Evolutionary conservation across 345 rosid genomes (phyloP), one percentile per base, ranked within the genome.

Genomic region (Raphanus raphanistrum): DNA sequence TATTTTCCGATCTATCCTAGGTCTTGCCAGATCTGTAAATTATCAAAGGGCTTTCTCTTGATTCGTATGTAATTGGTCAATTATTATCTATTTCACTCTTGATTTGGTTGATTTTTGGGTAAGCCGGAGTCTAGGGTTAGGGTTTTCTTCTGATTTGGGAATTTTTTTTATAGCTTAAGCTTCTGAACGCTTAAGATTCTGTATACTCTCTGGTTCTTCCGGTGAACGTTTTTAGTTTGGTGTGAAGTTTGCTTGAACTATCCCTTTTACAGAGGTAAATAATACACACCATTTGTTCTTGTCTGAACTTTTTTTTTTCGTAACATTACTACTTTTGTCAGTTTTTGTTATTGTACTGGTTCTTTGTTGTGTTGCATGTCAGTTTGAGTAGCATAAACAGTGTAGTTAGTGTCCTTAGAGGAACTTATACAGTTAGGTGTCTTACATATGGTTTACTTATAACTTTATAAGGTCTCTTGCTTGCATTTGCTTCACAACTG

Each of bases 61-160:
- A 3, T 36, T 70, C 71, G 62, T 65, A 6, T 27, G 7, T 13
- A 50, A 48, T 69, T 57, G 0, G 1, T 25, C 15, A 21, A 57
- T 70, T 73, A n/a, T 9, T 73, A 16, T 28, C 36, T 10, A 54
- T 60, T 61, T 25, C 3, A 6, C 41, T 1, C 16, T 25, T 43
- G 8, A 82, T 73, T 82, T 80, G 15, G 52, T 43, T 43, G 0
- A 52, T 2, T 36, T 52, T 50, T 52, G 48, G 12, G 67, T 77
- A 41, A 72, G 69, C 70, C 63, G 54, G 60, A 70, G 15, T 73
- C 81, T 82, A 84, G 86, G 86, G 87, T 77, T 82, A 85, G 85
- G 87, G 86, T 73, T 82, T 77, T 25, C 27, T 72, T 3, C 17
- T 72, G 25, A 48, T 57, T 66, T 69, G 70, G 75, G 83, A 71